Conservation (phyloP, 2,329 filamentous ascomycete species). For the Fusarium bulbicola region DNA sequence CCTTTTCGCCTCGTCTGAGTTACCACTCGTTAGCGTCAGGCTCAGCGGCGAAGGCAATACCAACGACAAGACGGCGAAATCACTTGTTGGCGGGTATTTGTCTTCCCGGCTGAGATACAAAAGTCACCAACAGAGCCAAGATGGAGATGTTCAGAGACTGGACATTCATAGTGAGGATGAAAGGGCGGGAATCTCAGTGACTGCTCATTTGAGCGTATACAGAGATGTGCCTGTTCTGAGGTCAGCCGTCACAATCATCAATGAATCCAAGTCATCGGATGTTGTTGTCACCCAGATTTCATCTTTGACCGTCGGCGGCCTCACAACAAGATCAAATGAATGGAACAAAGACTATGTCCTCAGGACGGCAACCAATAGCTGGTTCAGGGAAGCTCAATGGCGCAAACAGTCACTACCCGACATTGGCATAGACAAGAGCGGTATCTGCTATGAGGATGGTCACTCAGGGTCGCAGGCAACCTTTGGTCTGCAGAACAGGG, state of each 20-base stretch:
- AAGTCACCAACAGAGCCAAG: not conserved
- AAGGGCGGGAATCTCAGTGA: not conserved
- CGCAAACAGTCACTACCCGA: not conserved
- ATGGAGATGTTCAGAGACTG: not conserved
- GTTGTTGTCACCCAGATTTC: not conserved
- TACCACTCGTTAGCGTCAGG: not conserved
- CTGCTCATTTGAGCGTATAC: not conserved
- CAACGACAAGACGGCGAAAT: not conserved
- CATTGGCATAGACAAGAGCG: not conserved
- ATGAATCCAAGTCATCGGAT: not conserved
- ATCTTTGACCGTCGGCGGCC: not conserved
- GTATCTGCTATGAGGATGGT: not conserved
- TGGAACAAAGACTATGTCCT: not conserved
- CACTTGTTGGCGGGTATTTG: not conserved
- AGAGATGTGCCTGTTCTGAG: not conserved
- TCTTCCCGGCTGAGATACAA: not conserved
- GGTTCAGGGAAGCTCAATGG: conserved; percentile 1
- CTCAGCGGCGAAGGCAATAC: not conserved
- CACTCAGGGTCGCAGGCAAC: not conserved
- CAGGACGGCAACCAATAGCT: not conserved
- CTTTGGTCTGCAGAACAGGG: conserved; percentile 35
- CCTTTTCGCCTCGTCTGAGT: not conserved
- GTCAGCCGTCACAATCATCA: not conserved
- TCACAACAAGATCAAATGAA: rapidly evolving
- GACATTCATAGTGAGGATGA: not conserved